Conservation (phyloP, 257 asterid species). For the Jasminum sambac region DNA sequence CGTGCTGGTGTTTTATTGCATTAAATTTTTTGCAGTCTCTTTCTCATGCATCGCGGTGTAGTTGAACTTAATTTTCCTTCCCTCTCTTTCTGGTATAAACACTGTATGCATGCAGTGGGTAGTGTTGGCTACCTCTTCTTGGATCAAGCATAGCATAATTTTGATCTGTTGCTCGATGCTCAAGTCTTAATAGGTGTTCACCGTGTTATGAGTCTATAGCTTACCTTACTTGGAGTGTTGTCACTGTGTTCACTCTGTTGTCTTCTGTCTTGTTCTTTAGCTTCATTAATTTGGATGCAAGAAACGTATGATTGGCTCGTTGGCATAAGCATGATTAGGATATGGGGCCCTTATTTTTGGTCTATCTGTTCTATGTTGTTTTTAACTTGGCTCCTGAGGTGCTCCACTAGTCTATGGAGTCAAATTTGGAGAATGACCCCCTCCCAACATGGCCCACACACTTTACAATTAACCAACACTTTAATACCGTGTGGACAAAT, state of each 20-base stretch:
- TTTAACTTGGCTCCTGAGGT: neutral
- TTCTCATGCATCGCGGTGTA: neutral
- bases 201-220: neutral
- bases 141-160: neutral
- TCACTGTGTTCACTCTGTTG: too few species aligned
- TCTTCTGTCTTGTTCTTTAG: too few species aligned
- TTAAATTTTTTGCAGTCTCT: neutral
- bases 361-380: neutral
- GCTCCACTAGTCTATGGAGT: too few species aligned
- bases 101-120: neutral
- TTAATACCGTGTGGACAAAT: too few species aligned
- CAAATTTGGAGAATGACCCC: too few species aligned
- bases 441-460: too few species aligned
- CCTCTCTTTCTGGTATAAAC: neutral
- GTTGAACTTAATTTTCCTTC: conserved; percentile 1
- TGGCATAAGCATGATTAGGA: neutral
- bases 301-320: neutral
- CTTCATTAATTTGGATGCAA: neutral
- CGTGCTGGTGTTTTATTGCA: neutral
- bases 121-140: neutral
- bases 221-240: neutral
- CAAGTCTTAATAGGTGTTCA: neutral
- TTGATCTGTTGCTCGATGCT: neutral
- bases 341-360: neutral
- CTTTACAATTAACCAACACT: too few species aligned